These are phyloP conservation scores for Chaetomiaceae sp. DNA, from an alignment of 2,329 filamentous ascomycete genomes.

Conservation along the genomic window DNA sequence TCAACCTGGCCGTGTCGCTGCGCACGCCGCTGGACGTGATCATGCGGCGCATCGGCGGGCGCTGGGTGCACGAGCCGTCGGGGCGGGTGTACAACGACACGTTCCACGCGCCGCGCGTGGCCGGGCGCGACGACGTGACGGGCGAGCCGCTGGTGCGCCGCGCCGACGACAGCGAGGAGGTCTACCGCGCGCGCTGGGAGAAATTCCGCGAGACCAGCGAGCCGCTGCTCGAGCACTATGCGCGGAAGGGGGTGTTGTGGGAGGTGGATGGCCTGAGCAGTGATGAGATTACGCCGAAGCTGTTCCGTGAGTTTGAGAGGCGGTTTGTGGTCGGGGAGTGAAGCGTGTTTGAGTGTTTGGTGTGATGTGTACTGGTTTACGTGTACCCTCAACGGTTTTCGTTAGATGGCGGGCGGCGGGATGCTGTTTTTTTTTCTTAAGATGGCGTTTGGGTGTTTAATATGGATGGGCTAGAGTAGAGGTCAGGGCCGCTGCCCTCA, in stretches of 20 bases:
- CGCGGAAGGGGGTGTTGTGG: slow-evolving; percentile 74
- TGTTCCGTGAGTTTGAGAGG: slow-evolving; percentile 74
- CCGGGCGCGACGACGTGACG: slow-evolving; percentile 82
- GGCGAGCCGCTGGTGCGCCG: slow-evolving; percentile 79
- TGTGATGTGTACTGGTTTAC: neutral
- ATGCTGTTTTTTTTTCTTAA: too few relatives aligned
- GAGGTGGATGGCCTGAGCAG: slow-evolving; percentile 83
- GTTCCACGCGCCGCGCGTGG: slow-evolving; percentile 78
- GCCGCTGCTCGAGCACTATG: slow-evolving; percentile 84
- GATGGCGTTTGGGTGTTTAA: neutral
- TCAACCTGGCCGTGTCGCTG: slow-evolving; percentile 87
- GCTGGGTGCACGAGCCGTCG: slow-evolving; percentile 89
- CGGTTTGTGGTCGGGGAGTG: slow-evolving; percentile 49
- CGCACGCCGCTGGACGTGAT: slow-evolving; percentile 82
- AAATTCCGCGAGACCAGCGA: slow-evolving; percentile 85
- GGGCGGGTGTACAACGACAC: slow-evolving; percentile 92
- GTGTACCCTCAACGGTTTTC: too few relatives aligned
- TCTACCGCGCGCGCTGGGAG: slow-evolving; percentile 72
- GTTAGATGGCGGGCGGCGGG: too few relatives aligned
- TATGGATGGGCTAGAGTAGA: too few relatives aligned
- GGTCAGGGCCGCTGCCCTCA: too few relatives aligned
- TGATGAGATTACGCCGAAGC: slow-evolving; percentile 90
- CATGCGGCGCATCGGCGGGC: slow-evolving; percentile 79
- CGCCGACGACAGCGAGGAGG: slow-evolving; percentile 77
- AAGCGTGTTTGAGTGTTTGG: neutral